These are phyloP conservation scores for Ogataea naganishii DNA, from an alignment of 805 yeast species.

Conservation along the genomic window DNA sequence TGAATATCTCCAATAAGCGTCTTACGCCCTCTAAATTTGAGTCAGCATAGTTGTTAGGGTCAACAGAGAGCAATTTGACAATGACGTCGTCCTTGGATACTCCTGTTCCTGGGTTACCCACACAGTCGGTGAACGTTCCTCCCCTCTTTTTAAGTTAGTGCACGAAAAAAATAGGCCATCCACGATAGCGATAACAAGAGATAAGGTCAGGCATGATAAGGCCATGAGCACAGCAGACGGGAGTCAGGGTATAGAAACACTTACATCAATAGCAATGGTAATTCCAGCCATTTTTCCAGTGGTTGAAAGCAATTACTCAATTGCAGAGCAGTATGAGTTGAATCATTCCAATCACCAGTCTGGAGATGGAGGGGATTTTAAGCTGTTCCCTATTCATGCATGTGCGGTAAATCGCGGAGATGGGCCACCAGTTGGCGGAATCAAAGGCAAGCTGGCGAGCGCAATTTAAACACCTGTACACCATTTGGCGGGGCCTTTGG, in stretches of 20 bases:
- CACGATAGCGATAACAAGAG: neutral
- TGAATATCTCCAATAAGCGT: constrained; percentile 56
- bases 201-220: neutral
- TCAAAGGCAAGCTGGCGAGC: too few relatives aligned
- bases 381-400: too few relatives aligned
- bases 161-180: neutral
- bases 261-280: constrained; percentile 33
- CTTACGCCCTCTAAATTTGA: constrained; percentile 93
- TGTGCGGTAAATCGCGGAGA: too few relatives aligned
- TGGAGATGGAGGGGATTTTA: too few relatives aligned
- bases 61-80: constrained; percentile 78
- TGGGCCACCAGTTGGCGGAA: too few relatives aligned
- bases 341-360: too few relatives aligned
- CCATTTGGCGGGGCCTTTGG: too few relatives aligned
- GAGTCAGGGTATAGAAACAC: neutral
- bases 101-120: constrained; percentile 42
- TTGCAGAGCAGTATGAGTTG: too few relatives aligned
- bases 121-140: constrained; percentile 85
- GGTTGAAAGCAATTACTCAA: too few relatives aligned
- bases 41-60: constrained; percentile 79
- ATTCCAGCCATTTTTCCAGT: constrained; percentile 24
- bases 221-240: neutral
- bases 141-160: constrained; percentile 38
- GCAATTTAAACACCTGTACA: too few relatives aligned
- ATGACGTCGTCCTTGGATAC: constrained; percentile 49